Evolutionary conservation across 2,329 filamentous ascomycete genomes (phyloP).

Genomic region (Aschersonia sp.): DNA sequence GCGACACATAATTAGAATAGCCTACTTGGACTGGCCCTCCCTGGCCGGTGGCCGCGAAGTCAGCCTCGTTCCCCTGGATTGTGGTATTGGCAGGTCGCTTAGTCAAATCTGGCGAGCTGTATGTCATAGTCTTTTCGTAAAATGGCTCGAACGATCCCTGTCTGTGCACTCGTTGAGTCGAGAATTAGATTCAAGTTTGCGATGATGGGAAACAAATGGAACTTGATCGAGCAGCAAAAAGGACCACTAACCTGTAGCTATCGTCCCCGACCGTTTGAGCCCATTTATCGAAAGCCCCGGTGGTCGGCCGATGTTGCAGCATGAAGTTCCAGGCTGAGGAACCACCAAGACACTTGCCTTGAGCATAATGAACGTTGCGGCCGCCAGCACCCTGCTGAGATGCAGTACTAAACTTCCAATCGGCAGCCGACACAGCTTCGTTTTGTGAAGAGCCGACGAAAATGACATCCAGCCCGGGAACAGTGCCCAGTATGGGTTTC

Average conservation of each 20-base stretch:
- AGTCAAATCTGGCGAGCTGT: constrained; percentile 10
- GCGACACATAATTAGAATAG: constrained; percentile 12
- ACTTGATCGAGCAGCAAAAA: too few relatives aligned
- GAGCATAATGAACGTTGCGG: constrained; percentile 19
- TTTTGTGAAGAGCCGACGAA: constrained; percentile 8
- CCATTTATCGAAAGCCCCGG: constrained; percentile 15
- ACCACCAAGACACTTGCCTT: constrained; percentile 23
- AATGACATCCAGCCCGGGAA: constrained; percentile 10
- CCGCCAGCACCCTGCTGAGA: constrained; percentile 8
- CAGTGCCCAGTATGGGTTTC: constrained; percentile 12
- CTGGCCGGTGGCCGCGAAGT: constrained; percentile 7
- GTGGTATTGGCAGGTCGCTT: constrained; percentile 9
- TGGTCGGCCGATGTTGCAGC: constrained; percentile 17
- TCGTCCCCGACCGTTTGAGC: constrained; percentile 14
- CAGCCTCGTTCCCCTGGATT: constrained; percentile 11
- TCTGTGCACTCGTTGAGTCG: not conserved
- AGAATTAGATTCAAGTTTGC: too few relatives aligned
- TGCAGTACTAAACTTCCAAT: constrained; percentile 16
- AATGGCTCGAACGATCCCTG: constrained; percentile 11
- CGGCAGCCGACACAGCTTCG: constrained; percentile 8
- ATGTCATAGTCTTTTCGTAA: constrained; percentile 12
- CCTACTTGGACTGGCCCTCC: constrained; percentile 12
- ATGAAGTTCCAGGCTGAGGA: constrained; percentile 21
- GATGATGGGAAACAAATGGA: too few relatives aligned
- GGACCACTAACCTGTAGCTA: constrained; percentile 8